Conservation (phyloP, 2,329 filamentous ascomycete genomes). For the Boeremia lycopersici region DNA sequence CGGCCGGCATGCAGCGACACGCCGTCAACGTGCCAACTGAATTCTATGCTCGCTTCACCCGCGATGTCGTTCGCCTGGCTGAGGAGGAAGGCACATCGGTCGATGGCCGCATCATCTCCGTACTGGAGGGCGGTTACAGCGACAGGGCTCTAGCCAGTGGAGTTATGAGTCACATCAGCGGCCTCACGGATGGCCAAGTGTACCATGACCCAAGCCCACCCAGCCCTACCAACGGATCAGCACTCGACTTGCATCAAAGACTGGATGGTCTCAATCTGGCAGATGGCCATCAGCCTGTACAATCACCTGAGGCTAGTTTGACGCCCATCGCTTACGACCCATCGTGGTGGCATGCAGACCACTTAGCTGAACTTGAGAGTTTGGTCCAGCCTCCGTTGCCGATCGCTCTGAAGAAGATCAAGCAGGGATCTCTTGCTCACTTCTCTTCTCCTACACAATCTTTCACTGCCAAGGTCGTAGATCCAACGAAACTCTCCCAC, state of each 20-base stretch:
- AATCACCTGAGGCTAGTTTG: constrained; percentile 25
- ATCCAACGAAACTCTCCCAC: constrained; percentile 69
- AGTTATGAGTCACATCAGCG: constrained; percentile 86
- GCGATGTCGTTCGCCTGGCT: constrained; percentile 81
- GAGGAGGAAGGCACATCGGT: constrained; percentile 77
- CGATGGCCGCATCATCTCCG: constrained; percentile 86
- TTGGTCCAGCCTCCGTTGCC: constrained; percentile 39
- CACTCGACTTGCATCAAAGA: constrained; percentile 63
- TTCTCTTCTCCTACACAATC: constrained; percentile 89
- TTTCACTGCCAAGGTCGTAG: constrained; percentile 78
- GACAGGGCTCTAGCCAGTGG: constrained; percentile 88
- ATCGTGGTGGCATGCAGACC: constrained; percentile 52
- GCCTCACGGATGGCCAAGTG: constrained; percentile 67
- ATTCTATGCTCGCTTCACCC: constrained; percentile 90
- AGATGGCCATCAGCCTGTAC: constrained; percentile 26
- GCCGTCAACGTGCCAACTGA: constrained; percentile 94
- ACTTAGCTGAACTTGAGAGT: constrained; percentile 42
- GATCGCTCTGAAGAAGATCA: constrained; percentile 64
- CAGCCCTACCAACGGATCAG: constrained; percentile 55
- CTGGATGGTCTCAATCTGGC: constrained; percentile 51
- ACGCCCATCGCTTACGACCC: constrained; percentile 46
- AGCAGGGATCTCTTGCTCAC: constrained; percentile 66
- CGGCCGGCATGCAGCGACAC: constrained; percentile 91
- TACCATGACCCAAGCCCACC: constrained; percentile 35
- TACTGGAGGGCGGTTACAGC: constrained; percentile 95